Conservation (phyloP, 1,139 yeast genomes). For the Saccharomyces hybrid region DNA sequence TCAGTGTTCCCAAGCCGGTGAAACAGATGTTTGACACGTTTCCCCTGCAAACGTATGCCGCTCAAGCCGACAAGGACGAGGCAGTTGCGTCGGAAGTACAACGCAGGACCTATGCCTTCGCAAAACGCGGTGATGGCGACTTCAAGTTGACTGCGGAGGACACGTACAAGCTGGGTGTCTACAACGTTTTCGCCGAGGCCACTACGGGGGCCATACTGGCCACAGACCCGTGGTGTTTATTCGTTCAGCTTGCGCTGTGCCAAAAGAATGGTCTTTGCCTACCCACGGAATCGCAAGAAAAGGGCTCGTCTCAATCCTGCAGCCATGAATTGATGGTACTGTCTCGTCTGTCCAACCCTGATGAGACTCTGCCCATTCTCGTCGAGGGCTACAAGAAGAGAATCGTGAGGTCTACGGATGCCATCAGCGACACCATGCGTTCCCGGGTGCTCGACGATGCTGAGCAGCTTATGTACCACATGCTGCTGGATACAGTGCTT, state of each 20-base stretch:
- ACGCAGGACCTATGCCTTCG: neutral
- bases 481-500: constrained; percentile 11
- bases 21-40: constrained; percentile 13
- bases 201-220: constrained; percentile 8
- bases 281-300: constrained; percentile 2
- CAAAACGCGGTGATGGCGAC: neutral
- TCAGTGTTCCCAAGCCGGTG: constrained; percentile 9
- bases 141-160: constrained; percentile 3
- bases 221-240: constrained; percentile 16
- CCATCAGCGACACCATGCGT: constrained; percentile 9
- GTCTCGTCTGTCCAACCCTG: constrained; percentile 10
- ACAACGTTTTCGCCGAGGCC: constrained; percentile 7
- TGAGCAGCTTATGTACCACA: constrained; percentile 6
- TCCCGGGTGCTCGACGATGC: constrained; percentile 6
- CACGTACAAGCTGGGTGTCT: constrained; percentile 13
- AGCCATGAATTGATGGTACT: constrained; percentile 5
- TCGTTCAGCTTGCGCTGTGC: constrained; percentile 15
- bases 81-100: neutral
- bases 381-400: constrained; percentile 10
- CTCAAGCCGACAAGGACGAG: constrained; percentile 9
- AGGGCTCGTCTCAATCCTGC: neutral
- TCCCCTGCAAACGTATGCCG: constrained; percentile 11
- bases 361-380: constrained; percentile 9
- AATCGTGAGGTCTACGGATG: constrained; percentile 10
- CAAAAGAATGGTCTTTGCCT: constrained; percentile 11